Percentiles rank a stretch among this genome's conserved stretches.
Conservation (phyloP, 2,329 filamentous ascomycete species). For the Microcera coccophila region DNA sequence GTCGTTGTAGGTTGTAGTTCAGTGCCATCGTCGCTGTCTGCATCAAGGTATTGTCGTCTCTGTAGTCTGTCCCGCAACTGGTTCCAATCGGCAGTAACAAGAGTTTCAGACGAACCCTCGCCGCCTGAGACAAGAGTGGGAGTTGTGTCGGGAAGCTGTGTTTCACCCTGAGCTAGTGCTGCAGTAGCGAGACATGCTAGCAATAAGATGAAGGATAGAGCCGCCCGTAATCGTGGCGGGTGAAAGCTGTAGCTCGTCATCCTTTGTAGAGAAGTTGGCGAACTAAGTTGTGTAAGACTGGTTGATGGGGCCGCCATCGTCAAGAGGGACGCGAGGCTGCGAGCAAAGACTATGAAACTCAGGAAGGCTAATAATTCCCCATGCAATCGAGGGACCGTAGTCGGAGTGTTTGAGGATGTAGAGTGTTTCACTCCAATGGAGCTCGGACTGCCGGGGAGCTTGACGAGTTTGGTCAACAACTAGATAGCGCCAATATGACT, state of each 20-base stretch:
- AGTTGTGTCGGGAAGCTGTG: constrained; percentile 4
- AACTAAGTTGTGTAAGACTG: background rate
- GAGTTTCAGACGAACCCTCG: background rate
- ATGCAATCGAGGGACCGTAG: background rate
- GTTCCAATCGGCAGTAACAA: background rate
- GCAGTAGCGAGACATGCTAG: constrained; percentile 22
- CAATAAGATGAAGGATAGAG: constrained; percentile 16
- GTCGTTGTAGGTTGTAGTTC: constrained; percentile 7
- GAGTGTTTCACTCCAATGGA: constrained; percentile 25
- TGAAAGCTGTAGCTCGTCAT: constrained; percentile 3
- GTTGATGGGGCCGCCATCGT: background rate
- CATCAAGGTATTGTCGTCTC: constrained; percentile 14
- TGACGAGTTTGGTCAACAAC: constrained; percentile 2
- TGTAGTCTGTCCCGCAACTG: constrained; percentile 3
- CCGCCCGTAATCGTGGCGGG: constrained; percentile 11
- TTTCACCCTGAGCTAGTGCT: constrained; percentile 16
- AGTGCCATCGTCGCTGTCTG: constrained; percentile 10
- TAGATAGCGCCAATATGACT: background rate
- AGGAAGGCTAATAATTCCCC: too few relatives aligned
- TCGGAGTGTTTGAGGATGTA: constrained; percentile 9
- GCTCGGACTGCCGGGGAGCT: constrained; percentile 5
- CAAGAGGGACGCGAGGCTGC: constrained; percentile 10
- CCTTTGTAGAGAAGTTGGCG: constrained; percentile 1
- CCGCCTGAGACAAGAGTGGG: background rate
- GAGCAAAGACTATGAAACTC: background rate